A percentile compares a stretch with the other conserved stretches of the same genome.
These are phyloP conservation scores for Pseudogymnoascus sp. DNA, from an alignment of 2,329 filamentous ascomycete species.

Conservation along the genomic window DNA sequence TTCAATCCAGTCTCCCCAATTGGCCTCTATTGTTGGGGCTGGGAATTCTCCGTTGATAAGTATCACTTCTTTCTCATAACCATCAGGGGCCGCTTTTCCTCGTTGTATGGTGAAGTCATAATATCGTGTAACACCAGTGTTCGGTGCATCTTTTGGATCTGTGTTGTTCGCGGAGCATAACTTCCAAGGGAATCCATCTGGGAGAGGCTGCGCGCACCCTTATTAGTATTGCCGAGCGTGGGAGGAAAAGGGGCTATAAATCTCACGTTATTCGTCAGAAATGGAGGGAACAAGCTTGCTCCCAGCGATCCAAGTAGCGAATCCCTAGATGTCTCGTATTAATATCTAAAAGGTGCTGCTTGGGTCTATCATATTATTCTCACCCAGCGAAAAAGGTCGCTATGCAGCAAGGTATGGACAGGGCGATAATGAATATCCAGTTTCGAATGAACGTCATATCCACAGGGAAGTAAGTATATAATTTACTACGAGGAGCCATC, in stretches of 20 bases:
- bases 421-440: not conserved
- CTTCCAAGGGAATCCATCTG: slow-evolving; percentile 49
- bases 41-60: slow-evolving; percentile 33
- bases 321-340: slow-evolving; percentile 4
- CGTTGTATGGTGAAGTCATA: slow-evolving; percentile 28
- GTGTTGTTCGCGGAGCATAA: slow-evolving; percentile 32
- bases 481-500: not conserved
- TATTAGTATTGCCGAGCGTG: not conserved
- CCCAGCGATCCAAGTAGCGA: slow-evolving; percentile 30
- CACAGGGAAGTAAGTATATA: slow-evolving; percentile 1
- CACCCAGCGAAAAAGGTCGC: not conserved
- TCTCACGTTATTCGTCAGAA: slow-evolving; percentile 38
- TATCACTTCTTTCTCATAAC: slow-evolving; percentile 24
- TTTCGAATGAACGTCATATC: not conserved
- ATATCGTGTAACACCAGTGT: slow-evolving; percentile 34
- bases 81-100: slow-evolving; percentile 25
- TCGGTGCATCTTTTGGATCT: slow-evolving; percentile 32
- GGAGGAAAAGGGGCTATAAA: not conserved
- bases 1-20: slow-evolving; percentile 31
- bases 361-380: not conserved
- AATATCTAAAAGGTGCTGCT: not conserved
- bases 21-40: slow-evolving; percentile 33
- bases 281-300: slow-evolving; percentile 31
- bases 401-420: not conserved
- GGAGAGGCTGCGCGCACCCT: slow-evolving; percentile 32